Evolutionary conservation across 139 green algal genomes (phyloP).

Genomic region (Chlorella sorokiniana): DNA sequence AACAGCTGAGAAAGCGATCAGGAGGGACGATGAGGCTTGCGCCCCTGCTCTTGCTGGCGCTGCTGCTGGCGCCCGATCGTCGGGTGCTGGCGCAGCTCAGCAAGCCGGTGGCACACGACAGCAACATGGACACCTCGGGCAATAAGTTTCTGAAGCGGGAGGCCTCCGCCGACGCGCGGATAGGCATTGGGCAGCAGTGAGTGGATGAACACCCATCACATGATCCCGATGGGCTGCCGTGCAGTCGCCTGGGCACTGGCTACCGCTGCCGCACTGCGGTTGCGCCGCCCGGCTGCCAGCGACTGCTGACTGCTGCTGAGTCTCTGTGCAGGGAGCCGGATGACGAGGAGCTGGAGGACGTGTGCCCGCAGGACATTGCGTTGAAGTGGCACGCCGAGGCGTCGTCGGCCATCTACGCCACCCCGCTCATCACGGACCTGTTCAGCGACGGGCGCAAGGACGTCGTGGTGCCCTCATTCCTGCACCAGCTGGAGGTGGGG

Average conservation of each 20-base stretch:
- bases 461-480: conserved; percentile 93
- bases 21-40: neutral
- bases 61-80: conserved; percentile 30
- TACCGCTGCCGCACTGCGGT: neutral
- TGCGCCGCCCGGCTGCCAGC: neutral
- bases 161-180: conserved; percentile 52
- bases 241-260: no score
- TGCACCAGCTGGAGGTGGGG: conserved; percentile 89
- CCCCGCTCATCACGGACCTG: conserved; percentile 94
- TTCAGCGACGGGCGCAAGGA: conserved; percentile 91
- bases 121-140: conserved; percentile 41
- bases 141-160: conserved; percentile 80
- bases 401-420: conserved; percentile 87
- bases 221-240: no score
- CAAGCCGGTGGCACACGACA: conserved; percentile 52
- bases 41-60: conserved; percentile 27
- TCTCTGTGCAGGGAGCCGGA: neutral
- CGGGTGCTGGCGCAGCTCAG: conserved; percentile 46
- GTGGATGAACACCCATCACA: no score
- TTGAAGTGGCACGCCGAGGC: conserved; percentile 92
- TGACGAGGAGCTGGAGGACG: conserved; percentile 19
- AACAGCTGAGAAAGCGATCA: neutral
- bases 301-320: neutral
- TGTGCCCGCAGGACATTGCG: conserved; percentile 60
- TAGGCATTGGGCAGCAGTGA: neutral